Base-by-base conservation (phyloP, 352 stramenopile genomes). In the Globisporangium barbulae region DNA sequence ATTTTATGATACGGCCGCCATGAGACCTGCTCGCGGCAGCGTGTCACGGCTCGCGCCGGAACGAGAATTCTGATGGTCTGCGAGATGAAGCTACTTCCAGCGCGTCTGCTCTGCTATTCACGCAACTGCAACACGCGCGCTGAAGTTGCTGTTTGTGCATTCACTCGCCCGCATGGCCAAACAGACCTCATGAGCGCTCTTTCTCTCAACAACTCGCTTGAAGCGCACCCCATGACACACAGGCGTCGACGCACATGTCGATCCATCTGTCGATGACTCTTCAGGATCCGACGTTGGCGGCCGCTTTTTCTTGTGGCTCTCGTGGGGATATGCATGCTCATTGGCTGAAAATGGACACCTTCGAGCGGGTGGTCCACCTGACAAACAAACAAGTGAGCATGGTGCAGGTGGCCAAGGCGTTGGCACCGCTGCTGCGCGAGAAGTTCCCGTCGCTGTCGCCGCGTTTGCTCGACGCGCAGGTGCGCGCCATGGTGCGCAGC, bases 401-500 rank as follows among this genome's bases (percentile, higher is more conserved):
- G 80, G 78, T 91, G 59, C 76, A 84, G 59, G 70, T 94, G 53
- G 69, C 76, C 6, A 85, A 79, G 56, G 75, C 70, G 55, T 70
- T 94, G 25, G 72, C 62, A 31, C 64, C 63, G 45, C 71, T 78
- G 31, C 59, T 69, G 37, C 65, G 74, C 13, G 72, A 74, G 48
- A 76, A 75, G 13, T 74, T 71, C 25, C 64, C 82, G 55, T 56
- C 61, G 61, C 61, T 66, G 71, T 72, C 47, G 53, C 85, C 49
- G 28, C 69, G 63, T 75, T n/a, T 64, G 54, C 59, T 93, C 37
- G 71, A 89, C 50, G 79, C 74, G 22, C 82, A 93, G 59, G 68
- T 91, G 28, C 75, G 79, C 55, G 82, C 86, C 41, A 94, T 94
- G 83, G 73, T 92, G 55, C 71, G 69, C 42, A 70, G 61, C 28